phyloP scores from a whole-genome alignment of 1,284 basidiomycete species.

The Pseudozyma pruni region DNA sequence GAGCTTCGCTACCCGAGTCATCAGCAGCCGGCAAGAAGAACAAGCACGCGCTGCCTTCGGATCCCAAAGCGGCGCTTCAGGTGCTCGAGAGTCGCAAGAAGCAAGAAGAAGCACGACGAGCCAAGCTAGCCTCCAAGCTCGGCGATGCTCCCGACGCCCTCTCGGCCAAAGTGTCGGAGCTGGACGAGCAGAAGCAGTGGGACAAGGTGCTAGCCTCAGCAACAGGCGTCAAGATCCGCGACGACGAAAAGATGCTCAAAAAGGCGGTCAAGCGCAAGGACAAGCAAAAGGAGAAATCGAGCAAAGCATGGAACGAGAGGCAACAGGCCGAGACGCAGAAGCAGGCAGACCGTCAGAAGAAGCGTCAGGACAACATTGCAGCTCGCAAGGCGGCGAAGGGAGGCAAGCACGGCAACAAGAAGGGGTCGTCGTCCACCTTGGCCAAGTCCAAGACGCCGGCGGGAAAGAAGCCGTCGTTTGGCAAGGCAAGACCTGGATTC shows the following conservation, averaged over 20 bases:
- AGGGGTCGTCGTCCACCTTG: conserved; percentile 26
- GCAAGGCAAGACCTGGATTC: conserved; percentile 59
- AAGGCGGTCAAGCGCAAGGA: conserved; percentile 63
- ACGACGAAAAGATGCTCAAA: conserved; percentile 63
- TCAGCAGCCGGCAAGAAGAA: conserved; percentile 48
- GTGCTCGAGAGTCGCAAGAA: conserved; percentile 61
- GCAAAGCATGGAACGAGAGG: conserved; percentile 61
- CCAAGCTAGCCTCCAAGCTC: conserved; percentile 44
- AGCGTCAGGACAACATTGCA: conserved; percentile 62
- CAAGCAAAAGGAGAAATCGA: conserved; percentile 62
- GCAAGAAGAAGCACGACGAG: conserved; percentile 44
- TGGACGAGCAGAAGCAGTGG: conserved; percentile 59
- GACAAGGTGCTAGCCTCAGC: conserved; percentile 61
- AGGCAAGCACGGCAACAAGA: conserved; percentile 40
- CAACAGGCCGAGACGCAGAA: conserved; percentile 48
- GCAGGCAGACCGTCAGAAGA: conserved; percentile 60
- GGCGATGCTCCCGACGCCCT: conserved; percentile 44
- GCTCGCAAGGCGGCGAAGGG: conserved; percentile 53
- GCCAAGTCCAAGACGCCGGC: conserved; percentile 35
- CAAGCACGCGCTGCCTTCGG: conserved; percentile 57
- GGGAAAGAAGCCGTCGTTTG: conserved; percentile 37
- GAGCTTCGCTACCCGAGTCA: conserved; percentile 19
- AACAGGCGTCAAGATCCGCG: conserved; percentile 63
- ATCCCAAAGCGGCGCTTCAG: conserved; percentile 64
- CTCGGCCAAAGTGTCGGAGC: conserved; percentile 40